Base-by-base conservation (phyloP, 441 rosid species). In the Erodium texanum region DNA sequence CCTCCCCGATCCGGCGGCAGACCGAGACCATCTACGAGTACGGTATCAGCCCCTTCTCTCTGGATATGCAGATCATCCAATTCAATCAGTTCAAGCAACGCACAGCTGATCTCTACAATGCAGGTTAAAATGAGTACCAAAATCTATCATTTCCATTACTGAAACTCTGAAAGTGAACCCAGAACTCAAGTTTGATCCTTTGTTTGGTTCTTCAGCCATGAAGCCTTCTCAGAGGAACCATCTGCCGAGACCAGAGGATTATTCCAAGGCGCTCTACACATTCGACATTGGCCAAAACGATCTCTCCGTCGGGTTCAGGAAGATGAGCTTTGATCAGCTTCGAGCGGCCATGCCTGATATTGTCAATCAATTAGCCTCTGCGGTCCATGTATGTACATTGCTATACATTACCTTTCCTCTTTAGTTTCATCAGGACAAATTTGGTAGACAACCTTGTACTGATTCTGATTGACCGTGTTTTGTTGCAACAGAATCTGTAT, bases 261-360 rank as follows among this genome's bases (percentile, higher is more conserved):
- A 86, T 74, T 75, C 93, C 4, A 83, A 79, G 80, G 97, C 98
- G 61, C 79, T 93, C 64, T 89, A 90, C 76, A 93, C 96, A 9
- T 90, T 90, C 70, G 98, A 93, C 74, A 89, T 93, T 29, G 97
- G 98, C 67, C 97, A 93, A 74, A 93, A 93, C 74, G 98, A 93
- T 80, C 92, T 93, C 65, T 89, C 91, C 29, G 86, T 85, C 52
- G 97, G 94, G 59, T 86, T 93, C 66, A 65, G 97, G 72, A 88
- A 75, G 75, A 73, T 86, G 91, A 86, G 78, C 68, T 27, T 54
- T 0, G 91, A 90, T 75, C 92, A 93, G 73, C 92, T 93, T 63
- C 80, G 78, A 29, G 87, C 89, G 18, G 78, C 90, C 0, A 24
- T 93, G 76, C 97, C 96, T 0, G 92, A 86, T 59, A 89, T 93